Percentiles rank a stretch among this genome's conserved stretches.
Conservation (phyloP, 208 protist species). For the Wallacemonas rigidus region DNA sequence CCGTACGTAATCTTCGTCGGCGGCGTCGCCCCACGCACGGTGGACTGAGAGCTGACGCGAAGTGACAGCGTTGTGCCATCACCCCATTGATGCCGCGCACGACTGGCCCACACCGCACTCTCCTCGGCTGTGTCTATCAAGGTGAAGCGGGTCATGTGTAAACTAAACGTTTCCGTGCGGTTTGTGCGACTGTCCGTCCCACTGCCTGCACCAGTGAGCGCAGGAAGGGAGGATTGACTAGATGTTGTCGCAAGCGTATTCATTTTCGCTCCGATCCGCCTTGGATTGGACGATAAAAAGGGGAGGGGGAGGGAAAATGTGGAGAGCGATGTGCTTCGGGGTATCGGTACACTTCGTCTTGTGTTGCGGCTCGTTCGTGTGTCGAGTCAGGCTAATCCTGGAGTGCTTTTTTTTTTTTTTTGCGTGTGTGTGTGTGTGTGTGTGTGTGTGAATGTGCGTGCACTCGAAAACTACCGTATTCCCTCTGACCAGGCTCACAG, state of each 20-base stretch:
- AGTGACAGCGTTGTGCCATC: conserved; percentile 57
- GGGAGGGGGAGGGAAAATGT: not conserved
- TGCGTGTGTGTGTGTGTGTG: too few species aligned
- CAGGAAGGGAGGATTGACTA: conserved; percentile 16
- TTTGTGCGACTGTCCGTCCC: not conserved
- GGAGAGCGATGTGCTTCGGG: too few species aligned
- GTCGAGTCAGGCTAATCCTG: too few species aligned
- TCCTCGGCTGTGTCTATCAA: conserved; percentile 88
- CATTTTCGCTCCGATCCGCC: conserved; percentile 5
- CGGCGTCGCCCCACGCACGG: conserved; percentile 46
- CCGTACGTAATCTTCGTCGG: conserved; percentile 52
- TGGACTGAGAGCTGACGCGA: conserved; percentile 54
- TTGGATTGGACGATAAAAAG: conserved; percentile 5
- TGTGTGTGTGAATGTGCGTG: too few species aligned
- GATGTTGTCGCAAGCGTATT: conserved; percentile 10
- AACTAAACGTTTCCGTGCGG: conserved; percentile 41
- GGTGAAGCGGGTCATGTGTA: conserved; percentile 62
- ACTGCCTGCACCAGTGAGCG: not conserved
- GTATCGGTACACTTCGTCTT: too few species aligned
- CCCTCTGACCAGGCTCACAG: too few species aligned
- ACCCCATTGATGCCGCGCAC: conserved; percentile 77
- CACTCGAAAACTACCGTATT: too few species aligned
- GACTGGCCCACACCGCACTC: conserved; percentile 51
- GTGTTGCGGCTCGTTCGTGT: too few species aligned
- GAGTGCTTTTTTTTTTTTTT: too few species aligned